Evolutionary conservation across 345 rosid species (phyloP), one percentile per base, ranked within the genome.

Genomic region (Chamaenerion angustifolium): DNA sequence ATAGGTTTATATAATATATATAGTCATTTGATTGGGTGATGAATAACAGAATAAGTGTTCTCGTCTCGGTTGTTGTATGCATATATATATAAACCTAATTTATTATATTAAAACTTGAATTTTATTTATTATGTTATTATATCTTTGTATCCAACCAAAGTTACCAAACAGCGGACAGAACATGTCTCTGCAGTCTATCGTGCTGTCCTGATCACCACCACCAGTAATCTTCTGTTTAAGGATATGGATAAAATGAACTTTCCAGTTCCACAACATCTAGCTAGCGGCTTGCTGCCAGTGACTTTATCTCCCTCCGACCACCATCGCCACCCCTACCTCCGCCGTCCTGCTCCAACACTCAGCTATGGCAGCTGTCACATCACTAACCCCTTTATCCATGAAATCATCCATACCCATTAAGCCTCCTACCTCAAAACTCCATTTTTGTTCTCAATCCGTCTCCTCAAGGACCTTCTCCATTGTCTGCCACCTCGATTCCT

Each of bases 301-400:
- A 27, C 35, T n/a, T 13, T 2, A 8, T 5, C 31, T 14, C 51
- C 5, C 12, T 14, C 2, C 13, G 14, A 48, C 35, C 4, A 19
- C 12, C 31, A 11, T 15, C 10, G 14, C 40, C 52, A 12, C 52
- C 40, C n/a, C n/a, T n/a, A 41, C n/a, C 37, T n/a, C 37, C 43
- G 14, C 27, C 3, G 16, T 4, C 40, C 46, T 15, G 1, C 37
- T 17, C 10, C 45, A 17, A 41, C 23, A n/a, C n/a, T 11, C 56
- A 11, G 10, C 45, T 14, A 78, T 78, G 78, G 80, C 83, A 74
- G 72, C 70, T 18, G 43, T 74, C 56, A 44, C 66, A 62, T 63
- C 71, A 2, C 17, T 72, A 42, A 54, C 77, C 42, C 52, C 75
- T 4, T 56, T 58, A 2, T 50, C 56, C 44, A 1, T 56, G 74